Conservation (phyloP, 2,329 filamentous ascomycete genomes). For the Clonostachys sp. region DNA sequence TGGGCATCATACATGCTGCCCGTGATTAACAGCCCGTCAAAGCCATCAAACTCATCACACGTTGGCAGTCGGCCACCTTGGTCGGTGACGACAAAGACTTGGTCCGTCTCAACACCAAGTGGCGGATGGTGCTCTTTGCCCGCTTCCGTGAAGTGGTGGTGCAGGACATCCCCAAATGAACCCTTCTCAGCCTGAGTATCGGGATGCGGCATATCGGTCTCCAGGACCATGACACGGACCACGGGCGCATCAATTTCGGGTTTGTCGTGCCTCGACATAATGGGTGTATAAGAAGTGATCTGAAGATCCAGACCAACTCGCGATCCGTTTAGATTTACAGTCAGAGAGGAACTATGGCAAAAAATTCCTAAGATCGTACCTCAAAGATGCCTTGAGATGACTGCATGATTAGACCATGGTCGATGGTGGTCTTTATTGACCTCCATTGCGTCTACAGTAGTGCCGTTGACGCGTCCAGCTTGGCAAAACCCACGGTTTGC, state of each 20-base stretch:
- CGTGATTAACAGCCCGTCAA: constrained; percentile 72
- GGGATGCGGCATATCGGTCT: constrained; percentile 52
- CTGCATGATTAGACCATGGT: no score
- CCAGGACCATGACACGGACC: constrained; percentile 45
- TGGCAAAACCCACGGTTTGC: no score
- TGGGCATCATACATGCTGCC: constrained; percentile 68
- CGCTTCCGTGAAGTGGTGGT: constrained; percentile 43
- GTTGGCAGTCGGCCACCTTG: constrained; percentile 39
- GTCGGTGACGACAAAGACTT: constrained; percentile 48
- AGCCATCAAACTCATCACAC: constrained; percentile 47
- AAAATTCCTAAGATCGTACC: no score
- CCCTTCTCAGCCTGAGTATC: constrained; percentile 43
- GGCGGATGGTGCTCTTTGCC: constrained; percentile 47
- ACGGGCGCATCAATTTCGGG: constrained; percentile 14
- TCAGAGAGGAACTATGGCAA: no score
- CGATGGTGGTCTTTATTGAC: no score
- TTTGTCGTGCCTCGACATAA: constrained; percentile 17
- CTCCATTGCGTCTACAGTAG: no score
- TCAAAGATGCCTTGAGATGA: no score
- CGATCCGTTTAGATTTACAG: no score
- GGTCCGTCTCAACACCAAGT: constrained; percentile 48
- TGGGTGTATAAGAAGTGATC: neutral
- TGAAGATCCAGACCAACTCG: no score
- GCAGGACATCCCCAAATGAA: constrained; percentile 48
- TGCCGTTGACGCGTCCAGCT: no score